Evolutionary conservation across 805 yeast species (phyloP), one percentile per base, ranked within the genome.

Genomic region (Yamadazyma sp.): DNA sequence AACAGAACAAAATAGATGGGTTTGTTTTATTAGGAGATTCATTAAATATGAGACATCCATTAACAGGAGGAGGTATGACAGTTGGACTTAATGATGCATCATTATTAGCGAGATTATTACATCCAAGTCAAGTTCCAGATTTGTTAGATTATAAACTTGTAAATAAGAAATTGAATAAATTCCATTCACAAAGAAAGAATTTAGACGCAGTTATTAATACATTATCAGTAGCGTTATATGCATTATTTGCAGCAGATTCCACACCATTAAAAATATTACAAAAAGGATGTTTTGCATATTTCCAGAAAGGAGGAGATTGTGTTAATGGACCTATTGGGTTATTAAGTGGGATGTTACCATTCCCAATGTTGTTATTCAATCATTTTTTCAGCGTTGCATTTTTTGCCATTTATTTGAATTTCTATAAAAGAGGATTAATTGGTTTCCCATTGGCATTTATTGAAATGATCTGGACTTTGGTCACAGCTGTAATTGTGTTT

Each of bases 41-140:
- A 2, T 70, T 89, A 48, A 93, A 93, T 59, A 93, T 93, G 97
- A 76, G 98, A 57, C 98, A 93, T 58, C 98, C 98, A 18, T 74
- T 93, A 42, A 93, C 98, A 1, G 98, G 98, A 35, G 98, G 98
- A 45, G 98, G 98, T 42, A 93, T 93, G 98, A 88, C 98, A 17
- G 98, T 93, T 27, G 97, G 96, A 2, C 67, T 93, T 41, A 85
- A 80, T 54, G 98, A 93, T 59, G 85, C 86, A 4, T 82, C 74
- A 0, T 55, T 84, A 22, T 69, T 88, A 30, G 78, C 85, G 13
- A 72, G 75, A 47, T 60, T 85, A 25, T 67, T 93, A 34, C 68
- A 76, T 7, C 76, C 82, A 36, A 50, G 71, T 34, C 51, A 65
- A 2, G 74, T 78, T 9, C 71, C 70, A 5, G 76, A 74, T 34